phyloP scores from a whole-genome alignment of 2,329 filamentous ascomycete genomes.

The Leptographium radiaticola region DNA sequence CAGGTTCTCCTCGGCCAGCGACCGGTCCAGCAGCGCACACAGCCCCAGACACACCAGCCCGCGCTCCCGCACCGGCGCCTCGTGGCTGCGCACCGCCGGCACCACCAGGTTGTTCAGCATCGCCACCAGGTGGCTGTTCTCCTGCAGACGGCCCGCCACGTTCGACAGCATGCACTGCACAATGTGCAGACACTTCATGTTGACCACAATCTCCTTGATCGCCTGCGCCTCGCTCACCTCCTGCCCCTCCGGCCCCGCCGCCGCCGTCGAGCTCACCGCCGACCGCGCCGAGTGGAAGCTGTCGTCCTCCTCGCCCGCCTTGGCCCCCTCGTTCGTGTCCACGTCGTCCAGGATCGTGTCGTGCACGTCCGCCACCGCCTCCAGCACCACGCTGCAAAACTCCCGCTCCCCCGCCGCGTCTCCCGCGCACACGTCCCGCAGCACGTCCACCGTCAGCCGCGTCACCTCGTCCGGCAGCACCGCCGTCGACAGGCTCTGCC shows the following conservation, averaged over 20 bases:
- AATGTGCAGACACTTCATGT: conserved; percentile 96
- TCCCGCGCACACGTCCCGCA: conserved; percentile 70
- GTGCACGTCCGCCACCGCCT: conserved; percentile 92
- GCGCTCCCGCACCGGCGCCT: conserved; percentile 81
- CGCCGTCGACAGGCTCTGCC: conserved; percentile 72
- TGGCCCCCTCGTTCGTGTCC: conserved; percentile 29
- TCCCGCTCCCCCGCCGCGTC: conserved; percentile 64
- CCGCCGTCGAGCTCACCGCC: conserved; percentile 48
- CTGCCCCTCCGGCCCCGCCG: conserved; percentile 7
- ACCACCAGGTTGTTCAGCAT: conserved; percentile 97
- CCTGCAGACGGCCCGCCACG: conserved; percentile 73
- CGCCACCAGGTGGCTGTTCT: conserved; percentile 84
- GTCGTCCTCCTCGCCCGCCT: conserved; percentile 45
- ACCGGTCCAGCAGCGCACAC: conserved; percentile 82
- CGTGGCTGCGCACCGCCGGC: conserved; percentile 84
- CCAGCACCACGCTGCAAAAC: conserved; percentile 74
- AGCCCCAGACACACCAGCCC: conserved; percentile 82
- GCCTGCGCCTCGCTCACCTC: conserved; percentile 48
- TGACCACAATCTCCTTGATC: conserved; percentile 84
- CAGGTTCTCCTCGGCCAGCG: conserved; percentile 83
- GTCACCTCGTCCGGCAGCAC: conserved; percentile 88
- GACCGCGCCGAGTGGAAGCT: conserved; percentile 92
- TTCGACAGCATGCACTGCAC: conserved; percentile 96
- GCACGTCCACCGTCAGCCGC: conserved; percentile 68
- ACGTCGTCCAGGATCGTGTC: conserved; percentile 72